A percentile compares a stretch with the other conserved stretches of the same genome.
Conservation (phyloP, 345 rosid species). For the Lumnitzera littorea region DNA sequence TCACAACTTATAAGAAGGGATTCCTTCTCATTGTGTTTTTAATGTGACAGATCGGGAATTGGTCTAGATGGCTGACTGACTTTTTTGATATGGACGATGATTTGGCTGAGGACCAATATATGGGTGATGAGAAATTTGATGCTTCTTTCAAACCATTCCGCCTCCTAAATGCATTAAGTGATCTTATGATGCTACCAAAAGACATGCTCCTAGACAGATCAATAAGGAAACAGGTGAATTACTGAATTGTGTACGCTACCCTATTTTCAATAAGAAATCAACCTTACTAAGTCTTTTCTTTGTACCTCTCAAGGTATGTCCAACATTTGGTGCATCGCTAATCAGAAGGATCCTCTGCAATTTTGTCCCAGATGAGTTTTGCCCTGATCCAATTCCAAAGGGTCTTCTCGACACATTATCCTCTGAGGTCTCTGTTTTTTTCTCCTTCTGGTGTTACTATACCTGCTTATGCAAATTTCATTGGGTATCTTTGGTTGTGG, state of each 20-base stretch:
- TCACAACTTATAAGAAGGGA: no score
- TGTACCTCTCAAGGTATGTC: constrained; percentile 60
- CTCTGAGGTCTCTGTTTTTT: constrained; percentile 49
- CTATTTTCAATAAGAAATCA: constrained; percentile 7
- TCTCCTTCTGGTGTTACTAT: not conserved
- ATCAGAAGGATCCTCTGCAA: constrained; percentile 65
- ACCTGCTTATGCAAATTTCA: no score
- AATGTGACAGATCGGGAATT: constrained; percentile 71
- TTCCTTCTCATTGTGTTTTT: not conserved
- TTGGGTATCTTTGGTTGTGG: no score
- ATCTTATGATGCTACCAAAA: constrained; percentile 98
- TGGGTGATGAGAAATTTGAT: constrained; percentile 26
- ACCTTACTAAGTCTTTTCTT: constrained; percentile 1
- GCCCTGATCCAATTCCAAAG: constrained; percentile 86
- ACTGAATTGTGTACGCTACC: not conserved
- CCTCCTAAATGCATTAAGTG: constrained; percentile 86
- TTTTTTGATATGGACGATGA: constrained; percentile 72
- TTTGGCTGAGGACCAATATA: constrained; percentile 24
- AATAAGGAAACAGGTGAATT: constrained; percentile 73
- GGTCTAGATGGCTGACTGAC: constrained; percentile 94
- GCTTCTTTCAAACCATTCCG: constrained; percentile 59
- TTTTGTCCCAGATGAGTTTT: constrained; percentile 80
- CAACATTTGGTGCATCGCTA: constrained; percentile 60
- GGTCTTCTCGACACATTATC: constrained; percentile 64
- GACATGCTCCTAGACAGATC: constrained; percentile 66